Evolutionary conservation across 345 rosid species (phyloP), one percentile per base, ranked within the genome.

Genomic region (Eutrema yunnanense): DNA sequence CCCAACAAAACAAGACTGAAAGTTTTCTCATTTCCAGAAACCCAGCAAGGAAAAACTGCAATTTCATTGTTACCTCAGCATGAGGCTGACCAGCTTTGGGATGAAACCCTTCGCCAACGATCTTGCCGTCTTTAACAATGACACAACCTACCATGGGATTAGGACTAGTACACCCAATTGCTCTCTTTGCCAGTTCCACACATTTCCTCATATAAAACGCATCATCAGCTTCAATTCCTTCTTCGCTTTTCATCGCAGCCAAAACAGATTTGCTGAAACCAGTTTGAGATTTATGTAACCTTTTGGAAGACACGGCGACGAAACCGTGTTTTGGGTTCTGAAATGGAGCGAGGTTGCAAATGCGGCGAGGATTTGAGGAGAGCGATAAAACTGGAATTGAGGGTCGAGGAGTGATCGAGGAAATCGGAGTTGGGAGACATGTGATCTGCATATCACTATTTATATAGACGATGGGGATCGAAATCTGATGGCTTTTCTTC

Each of bases 51-150:
- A 52, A 60, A 53, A 36, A 41, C 8, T 19, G 48, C 5, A 73
- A 8, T 9, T 19, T 66, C 29, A 14, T 52, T 34, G 55, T 78
- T 80, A 95, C 96, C 96, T 95, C 98, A 37, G 97, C 97, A 78
- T 92, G 99, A 73, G 98, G 97, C 65, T 90, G 89, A 9, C 96
- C 98, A 56, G 98, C 96, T 86, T 92, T 95, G 58, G 97, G 97
- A 76, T 95, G 97, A 78, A 87, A 92, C 34, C 98, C 99, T 86
- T 92, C 81, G 19, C 99, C 96, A 51, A 95, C 97, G 75, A 95
- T 77, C 62, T 83, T 48, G 1, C 96, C 96, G 47, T 95, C 92
- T 78, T 88, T 88, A 37, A 95, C 96, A 57, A 95, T 87, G 19
- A 95, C 89, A 73, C 98, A 94, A 13, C 98, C 97, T 41, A 88